Evolutionary conservation across 2,329 filamentous ascomycete genomes (phyloP).

Genomic region (Aspergillus pseudoterreus): DNA sequence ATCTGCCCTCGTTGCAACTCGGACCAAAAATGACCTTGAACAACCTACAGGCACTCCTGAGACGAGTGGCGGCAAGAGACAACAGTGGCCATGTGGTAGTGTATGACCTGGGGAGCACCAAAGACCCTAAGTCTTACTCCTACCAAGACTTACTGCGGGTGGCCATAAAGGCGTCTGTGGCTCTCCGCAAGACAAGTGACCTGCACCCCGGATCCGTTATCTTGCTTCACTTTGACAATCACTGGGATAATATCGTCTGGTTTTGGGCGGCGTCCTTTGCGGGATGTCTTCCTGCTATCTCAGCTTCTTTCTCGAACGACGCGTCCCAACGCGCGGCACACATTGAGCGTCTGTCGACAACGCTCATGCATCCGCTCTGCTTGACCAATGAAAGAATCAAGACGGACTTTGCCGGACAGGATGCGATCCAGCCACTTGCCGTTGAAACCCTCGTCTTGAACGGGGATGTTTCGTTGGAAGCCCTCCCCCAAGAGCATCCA

Average conservation of each 20-base stretch:
- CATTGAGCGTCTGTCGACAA: conserved; percentile 24
- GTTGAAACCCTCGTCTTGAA: conserved; percentile 6
- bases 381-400: conserved; percentile 3
- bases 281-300: conserved; percentile 37
- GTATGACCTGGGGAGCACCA: too few relatives aligned
- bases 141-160: conserved; percentile 6
- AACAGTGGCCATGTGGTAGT: too few relatives aligned
- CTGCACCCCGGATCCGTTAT: conserved; percentile 5
- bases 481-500: neutral
- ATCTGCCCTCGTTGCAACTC: too few relatives aligned
- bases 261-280: conserved; percentile 41
- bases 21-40: too few relatives aligned
- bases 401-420: conserved; percentile 7
- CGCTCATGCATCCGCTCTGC: conserved; percentile 7
- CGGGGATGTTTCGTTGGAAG: conserved; percentile 4
- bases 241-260: conserved; percentile 38
- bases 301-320: conserved; percentile 29
- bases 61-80: too few relatives aligned
- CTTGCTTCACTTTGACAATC: conserved; percentile 33
- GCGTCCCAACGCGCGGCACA: conserved; percentile 24
- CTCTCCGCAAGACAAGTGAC: conserved; percentile 3
- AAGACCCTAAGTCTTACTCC: neutral
- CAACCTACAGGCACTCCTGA: too few relatives aligned
- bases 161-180: conserved; percentile 8
- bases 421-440: conserved; percentile 1